These are phyloP conservation scores for Suillus occidentalis DNA, from an alignment of 768 basidiomycete species.

Conservation along the genomic window DNA sequence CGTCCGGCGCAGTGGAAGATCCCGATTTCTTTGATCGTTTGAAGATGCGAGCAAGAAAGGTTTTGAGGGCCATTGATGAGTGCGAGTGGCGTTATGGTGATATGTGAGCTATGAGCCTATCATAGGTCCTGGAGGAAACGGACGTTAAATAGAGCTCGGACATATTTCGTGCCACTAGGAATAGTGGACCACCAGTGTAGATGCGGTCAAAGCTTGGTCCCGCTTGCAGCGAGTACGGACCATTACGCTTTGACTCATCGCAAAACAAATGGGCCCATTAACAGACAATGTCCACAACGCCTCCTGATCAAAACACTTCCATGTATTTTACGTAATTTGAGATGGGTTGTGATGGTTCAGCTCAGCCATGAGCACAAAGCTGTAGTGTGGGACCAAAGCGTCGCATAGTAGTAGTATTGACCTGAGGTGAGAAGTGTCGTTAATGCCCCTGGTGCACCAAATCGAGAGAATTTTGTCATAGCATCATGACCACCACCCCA, in stretches of 20 bases:
- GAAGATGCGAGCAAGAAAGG: conserved; percentile 1
- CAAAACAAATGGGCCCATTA: not conserved
- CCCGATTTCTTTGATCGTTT: not conserved
- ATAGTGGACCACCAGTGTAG: not conserved
- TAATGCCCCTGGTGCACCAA: not conserved
- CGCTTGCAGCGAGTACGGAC: not conserved
- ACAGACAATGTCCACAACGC: not conserved
- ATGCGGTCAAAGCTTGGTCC: conserved; percentile 1
- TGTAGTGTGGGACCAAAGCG: not conserved
- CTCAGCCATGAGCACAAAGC: not conserved
- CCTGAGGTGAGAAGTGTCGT: not conserved
- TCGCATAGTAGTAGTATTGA: not conserved
- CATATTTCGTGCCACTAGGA: not conserved
- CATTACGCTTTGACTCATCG: not conserved
- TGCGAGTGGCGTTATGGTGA: not conserved
- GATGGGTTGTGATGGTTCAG: not conserved
- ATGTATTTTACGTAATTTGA: not conserved
- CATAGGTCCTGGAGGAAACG: not conserved
- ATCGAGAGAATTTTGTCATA: not conserved
- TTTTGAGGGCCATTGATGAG: not conserved
- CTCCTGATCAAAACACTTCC: not conserved
- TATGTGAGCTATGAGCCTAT: not conserved
- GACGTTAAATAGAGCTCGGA: not conserved
- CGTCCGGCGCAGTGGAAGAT: not conserved
- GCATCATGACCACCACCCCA: not conserved